These are phyloP conservation scores for Camelina neglecta DNA, from an alignment of 345 rosid genomes.

Conservation along the genomic window DNA sequence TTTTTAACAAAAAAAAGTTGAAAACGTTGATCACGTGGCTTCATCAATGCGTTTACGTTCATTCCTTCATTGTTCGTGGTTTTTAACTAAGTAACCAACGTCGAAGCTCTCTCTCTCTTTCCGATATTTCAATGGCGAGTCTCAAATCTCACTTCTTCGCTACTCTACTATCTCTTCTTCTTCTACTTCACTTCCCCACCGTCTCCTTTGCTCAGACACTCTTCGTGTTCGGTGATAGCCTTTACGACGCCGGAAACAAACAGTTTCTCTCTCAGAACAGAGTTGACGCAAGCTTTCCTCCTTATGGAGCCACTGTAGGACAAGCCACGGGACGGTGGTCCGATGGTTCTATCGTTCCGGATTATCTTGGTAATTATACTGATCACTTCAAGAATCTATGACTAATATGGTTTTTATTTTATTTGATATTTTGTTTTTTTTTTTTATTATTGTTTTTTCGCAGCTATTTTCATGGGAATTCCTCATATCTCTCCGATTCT, in stretches of 20 bases:
- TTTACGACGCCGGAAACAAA: conserved; percentile 48
- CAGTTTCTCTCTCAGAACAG: conserved; percentile 37
- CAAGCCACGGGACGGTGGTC: conserved; percentile 50
- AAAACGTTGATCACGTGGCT: conserved; percentile 36
- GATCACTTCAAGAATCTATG: background rate
- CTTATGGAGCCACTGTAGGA: conserved; percentile 45
- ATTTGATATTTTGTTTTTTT: background rate
- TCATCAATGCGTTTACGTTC: background rate
- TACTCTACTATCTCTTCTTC: background rate
- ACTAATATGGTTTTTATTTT: background rate
- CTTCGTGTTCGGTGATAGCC: conserved; percentile 43
- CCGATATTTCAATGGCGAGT: conserved; percentile 18
- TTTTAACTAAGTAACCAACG: background rate
- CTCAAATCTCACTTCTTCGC: conserved; percentile 10
- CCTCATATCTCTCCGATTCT: conserved; percentile 41
- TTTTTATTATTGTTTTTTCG: too few species aligned
- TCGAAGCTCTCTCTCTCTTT: background rate
- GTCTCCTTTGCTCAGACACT: conserved; percentile 34
- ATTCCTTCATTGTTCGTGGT: background rate
- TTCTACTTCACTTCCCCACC: conserved; percentile 24
- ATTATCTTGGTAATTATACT: conserved; percentile 42
- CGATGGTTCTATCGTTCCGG: conserved; percentile 50
- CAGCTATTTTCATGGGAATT: conserved; percentile 44
- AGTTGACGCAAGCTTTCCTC: conserved; percentile 41
- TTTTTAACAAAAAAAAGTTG: background rate